Evolutionary conservation across 2,329 filamentous ascomycete species (phyloP), one percentile per base, ranked within the genome.

Genomic region (Fusarium sp.): DNA sequence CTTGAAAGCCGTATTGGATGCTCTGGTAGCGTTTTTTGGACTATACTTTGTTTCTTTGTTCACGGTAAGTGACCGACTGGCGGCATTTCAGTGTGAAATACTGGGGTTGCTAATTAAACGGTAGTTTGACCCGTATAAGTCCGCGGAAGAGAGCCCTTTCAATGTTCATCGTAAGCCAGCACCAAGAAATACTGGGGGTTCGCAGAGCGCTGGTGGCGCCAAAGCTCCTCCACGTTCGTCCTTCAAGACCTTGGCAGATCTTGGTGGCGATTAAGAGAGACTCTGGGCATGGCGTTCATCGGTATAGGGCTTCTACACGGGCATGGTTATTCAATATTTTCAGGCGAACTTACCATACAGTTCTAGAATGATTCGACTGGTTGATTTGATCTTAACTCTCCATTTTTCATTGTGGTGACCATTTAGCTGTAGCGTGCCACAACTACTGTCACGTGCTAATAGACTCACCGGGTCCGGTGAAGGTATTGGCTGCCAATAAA

Each of bases 31-130:
- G 11, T 89, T 91, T 68, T 82, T 91, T 50, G 90, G 89, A 20
- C 80, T 92, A 8, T 92, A 92, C 77, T 80, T 92, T 47, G 84
- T 85, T 13, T 90, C 89, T 8, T 80, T 92, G n/a, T 86, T 92
- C 73, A 87, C 89, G 78, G 89, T 87, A 83, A 63, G 87, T 85
- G 58, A 10, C 16, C 41, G 15, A 20, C 38, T 50, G 36, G 20
- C 26, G 7, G 33, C n/a, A 24, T 16, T 36, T 54, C 11, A 9
- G 12, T 54, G 35, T 54, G 24, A 41, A n/a, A 28, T n/a, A 16
- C 15, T 28, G 20, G 28, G n/a, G 54, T 71, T 59, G 58, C 77
- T 82, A 70, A 81, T 75, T 61, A 24, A 54, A 42, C 58, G 28
- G 33, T 62, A 91, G 86, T 85, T 91, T 61, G 90, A 92, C 77